Percentiles rank a stretch among this genome's conserved stretches.
These are phyloP conservation scores for Ceratocystiopsis sp. DNA, from an alignment of 2,329 filamentous ascomycete species.

Conservation along the genomic window DNA sequence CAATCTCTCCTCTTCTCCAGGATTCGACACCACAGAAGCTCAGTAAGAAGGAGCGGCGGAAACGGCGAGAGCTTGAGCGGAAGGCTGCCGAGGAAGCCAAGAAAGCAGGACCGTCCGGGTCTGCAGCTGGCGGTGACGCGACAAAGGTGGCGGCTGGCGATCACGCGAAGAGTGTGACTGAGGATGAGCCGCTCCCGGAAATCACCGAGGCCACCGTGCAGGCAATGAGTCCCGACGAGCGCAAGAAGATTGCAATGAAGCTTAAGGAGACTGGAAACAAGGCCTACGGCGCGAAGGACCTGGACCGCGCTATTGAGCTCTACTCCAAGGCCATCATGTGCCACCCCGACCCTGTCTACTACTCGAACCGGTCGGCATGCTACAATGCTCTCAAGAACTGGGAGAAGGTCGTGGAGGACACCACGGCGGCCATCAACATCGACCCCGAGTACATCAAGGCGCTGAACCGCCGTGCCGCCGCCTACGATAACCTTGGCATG, in stretches of 20 bases:
- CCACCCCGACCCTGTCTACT: slow-evolving; percentile 95
- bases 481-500: slow-evolving; percentile 82
- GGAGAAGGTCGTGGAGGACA: slow-evolving; percentile 94
- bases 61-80: slow-evolving; percentile 63
- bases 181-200: slow-evolving; percentile 51
- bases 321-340: slow-evolving; percentile 94
- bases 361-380: slow-evolving; percentile 95
- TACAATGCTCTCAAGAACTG: slow-evolving; percentile 86
- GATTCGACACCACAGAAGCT: slow-evolving; percentile 42
- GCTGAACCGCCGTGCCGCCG: slow-evolving; percentile 86
- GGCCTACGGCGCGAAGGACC: slow-evolving; percentile 86
- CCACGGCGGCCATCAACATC: slow-evolving; percentile 82
- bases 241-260: slow-evolving; percentile 75
- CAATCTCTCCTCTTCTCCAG: neutral
- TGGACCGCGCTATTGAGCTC: slow-evolving; percentile 81
- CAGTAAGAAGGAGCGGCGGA: slow-evolving; percentile 79
- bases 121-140: slow-evolving; percentile 27
- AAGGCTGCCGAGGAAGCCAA: slow-evolving; percentile 26
- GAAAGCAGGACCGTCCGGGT: no score
- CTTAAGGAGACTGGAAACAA: slow-evolving; percentile 94
- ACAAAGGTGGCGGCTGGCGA: slow-evolving; percentile 13
- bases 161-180: slow-evolving; percentile 23
- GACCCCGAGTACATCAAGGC: slow-evolving; percentile 96
- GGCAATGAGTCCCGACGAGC: slow-evolving; percentile 42
- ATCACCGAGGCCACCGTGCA: slow-evolving; percentile 39